These are phyloP conservation scores for Myxozyma mucilagina DNA, from an alignment of 805 yeast species.

Conservation along the genomic window DNA sequence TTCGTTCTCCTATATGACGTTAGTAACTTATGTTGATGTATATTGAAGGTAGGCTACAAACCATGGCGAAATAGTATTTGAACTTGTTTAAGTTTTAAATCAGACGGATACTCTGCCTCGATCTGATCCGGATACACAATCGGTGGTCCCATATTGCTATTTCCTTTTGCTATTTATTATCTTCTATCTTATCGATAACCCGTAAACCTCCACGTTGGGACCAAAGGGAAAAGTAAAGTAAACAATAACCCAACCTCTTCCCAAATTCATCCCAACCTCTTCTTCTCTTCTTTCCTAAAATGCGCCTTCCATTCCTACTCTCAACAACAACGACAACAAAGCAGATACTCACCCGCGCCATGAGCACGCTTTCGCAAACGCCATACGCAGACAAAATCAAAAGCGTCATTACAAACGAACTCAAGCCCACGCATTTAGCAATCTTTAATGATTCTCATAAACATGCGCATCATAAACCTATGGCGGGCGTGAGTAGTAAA, in stretches of 20 bases:
- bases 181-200: background rate
- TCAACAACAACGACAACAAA: background rate
- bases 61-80: constrained; percentile 30
- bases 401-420: constrained; percentile 23
- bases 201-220: no score
- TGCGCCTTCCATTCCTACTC: background rate
- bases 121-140: constrained; percentile 13
- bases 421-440: constrained; percentile 50
- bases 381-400: constrained; percentile 26
- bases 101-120: constrained; percentile 17
- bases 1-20: constrained; percentile 23
- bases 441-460: constrained; percentile 81
- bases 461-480: constrained; percentile 84
- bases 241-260: no score
- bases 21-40: background rate
- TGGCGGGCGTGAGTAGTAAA: constrained; percentile 68
- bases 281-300: no score
- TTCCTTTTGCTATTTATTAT: background rate
- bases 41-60: background rate
- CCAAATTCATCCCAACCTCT: no score
- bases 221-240: no score
- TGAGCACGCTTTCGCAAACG: constrained; percentile 10
- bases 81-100: constrained; percentile 20
- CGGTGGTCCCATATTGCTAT: constrained; percentile 21
- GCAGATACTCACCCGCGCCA: background rate